Conservation (phyloP, 164 flowering plant genomes). For the Sedum album region DNA sequence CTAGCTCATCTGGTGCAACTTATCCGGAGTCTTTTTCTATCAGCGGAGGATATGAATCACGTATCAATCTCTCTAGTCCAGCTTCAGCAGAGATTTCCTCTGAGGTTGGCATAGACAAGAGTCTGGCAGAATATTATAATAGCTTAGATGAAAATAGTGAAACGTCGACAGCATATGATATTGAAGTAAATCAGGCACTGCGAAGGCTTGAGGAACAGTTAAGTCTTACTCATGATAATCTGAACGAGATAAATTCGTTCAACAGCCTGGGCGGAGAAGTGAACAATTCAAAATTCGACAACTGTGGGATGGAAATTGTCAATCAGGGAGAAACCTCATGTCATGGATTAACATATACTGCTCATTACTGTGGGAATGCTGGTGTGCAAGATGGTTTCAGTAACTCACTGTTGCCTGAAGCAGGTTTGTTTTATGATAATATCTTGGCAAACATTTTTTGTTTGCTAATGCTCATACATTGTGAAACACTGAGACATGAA, state of each 20-base stretch:
- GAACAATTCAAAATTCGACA: constrained; percentile 22
- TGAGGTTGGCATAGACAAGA: constrained; percentile 18
- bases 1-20: constrained; percentile 25
- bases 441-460: not conserved
- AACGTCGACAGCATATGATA: constrained; percentile 20
- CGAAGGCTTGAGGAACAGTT: constrained; percentile 67
- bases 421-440: constrained; percentile 26
- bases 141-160: not conserved
- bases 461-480: not conserved
- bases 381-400: constrained; percentile 17
- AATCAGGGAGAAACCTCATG: constrained; percentile 13
- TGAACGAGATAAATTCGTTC: constrained; percentile 27
- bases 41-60: constrained; percentile 29
- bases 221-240: constrained; percentile 61
- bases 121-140: constrained; percentile 17
- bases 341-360: constrained; percentile 11
- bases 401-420: constrained; percentile 11
- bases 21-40: constrained; percentile 27
- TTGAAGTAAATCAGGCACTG: constrained; percentile 45
- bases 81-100: constrained; percentile 63
- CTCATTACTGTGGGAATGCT: constrained; percentile 16
- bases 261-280: constrained; percentile 21
- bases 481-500: not conserved
- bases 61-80: constrained; percentile 41
- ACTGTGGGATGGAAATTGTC: constrained; percentile 4